Conservation (phyloP, 2,329 filamentous ascomycete species). For the Stagonosporopsis chrysanthemi region DNA sequence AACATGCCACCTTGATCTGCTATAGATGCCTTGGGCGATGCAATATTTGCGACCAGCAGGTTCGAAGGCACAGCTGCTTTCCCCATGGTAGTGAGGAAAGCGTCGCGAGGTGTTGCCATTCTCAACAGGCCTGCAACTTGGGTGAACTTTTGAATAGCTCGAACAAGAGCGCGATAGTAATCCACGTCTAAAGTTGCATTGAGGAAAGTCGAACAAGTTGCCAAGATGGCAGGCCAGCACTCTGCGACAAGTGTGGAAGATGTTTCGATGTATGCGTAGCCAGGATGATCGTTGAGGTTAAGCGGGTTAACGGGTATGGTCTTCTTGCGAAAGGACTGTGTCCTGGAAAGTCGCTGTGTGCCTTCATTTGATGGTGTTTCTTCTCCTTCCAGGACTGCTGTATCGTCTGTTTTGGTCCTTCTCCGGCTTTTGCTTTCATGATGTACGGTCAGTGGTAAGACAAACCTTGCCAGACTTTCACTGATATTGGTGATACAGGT, state of each 20-base stretch:
- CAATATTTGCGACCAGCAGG: constrained; percentile 54
- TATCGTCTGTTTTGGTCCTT: constrained; percentile 51
- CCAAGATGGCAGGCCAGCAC: constrained; percentile 95
- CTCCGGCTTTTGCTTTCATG: constrained; percentile 63
- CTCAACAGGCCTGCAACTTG: constrained; percentile 91
- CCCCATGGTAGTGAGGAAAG: constrained; percentile 90
- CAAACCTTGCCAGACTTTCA: constrained; percentile 90
- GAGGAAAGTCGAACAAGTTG: constrained; percentile 93
- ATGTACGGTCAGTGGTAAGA: constrained; percentile 87
- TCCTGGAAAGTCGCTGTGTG: constrained; percentile 61
- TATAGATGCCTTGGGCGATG: constrained; percentile 49
- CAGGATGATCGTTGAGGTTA: constrained; percentile 73
- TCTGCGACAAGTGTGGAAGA: constrained; percentile 85
- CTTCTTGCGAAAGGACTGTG: constrained; percentile 74
- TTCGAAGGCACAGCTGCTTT: constrained; percentile 93
- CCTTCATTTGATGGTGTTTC: constrained; percentile 33
- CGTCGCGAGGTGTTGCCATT: constrained; percentile 85
- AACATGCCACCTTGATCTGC: constrained; percentile 67
- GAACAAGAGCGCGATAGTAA: constrained; percentile 89
- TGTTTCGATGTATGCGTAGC: constrained; percentile 73
- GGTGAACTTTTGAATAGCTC: constrained; percentile 92
- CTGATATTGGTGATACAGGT: constrained; percentile 90
- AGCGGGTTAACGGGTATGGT: constrained; percentile 87
- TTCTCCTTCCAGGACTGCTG: constrained; percentile 30
- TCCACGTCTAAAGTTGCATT: constrained; percentile 91